These are phyloP conservation scores for Biscutella laevigata DNA, from an alignment of 441 rosid species.

Conservation along the genomic window DNA sequence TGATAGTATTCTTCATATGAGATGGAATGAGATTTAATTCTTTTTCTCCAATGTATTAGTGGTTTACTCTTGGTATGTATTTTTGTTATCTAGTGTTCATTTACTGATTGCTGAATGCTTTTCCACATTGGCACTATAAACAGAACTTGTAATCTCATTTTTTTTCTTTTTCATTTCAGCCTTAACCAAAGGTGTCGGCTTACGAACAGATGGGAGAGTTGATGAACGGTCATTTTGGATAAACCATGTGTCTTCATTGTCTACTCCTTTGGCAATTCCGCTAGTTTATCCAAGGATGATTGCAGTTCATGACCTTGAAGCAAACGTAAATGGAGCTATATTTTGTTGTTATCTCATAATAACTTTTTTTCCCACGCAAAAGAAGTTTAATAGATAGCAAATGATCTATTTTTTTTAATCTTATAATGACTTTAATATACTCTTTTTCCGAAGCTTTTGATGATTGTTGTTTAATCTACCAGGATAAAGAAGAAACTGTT, in stretches of 20 bases:
- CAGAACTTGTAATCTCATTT: no score
- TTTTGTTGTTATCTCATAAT: no score
- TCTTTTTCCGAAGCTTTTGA: background rate
- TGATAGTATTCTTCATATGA: no score
- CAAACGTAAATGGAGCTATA: conserved; percentile 37
- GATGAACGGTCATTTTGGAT: conserved; percentile 94
- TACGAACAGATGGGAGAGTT: conserved; percentile 77
- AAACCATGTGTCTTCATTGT: conserved; percentile 54
- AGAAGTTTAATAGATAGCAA: no score
- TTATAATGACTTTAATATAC: background rate
- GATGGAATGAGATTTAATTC: no score
- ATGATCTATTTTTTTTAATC: no score
- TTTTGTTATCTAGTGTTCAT: no score
- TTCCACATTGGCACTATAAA: no score
- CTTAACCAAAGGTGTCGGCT: conserved; percentile 65
- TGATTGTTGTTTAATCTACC: conserved; percentile 21
- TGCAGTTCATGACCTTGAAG: conserved; percentile 67
- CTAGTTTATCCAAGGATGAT: conserved; percentile 91
- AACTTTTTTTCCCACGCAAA: no score
- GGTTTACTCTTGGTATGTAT: no score
- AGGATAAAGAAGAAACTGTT: conserved; percentile 57
- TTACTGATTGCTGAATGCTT: no score
- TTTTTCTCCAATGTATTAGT: no score
- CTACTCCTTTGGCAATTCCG: conserved; percentile 74
- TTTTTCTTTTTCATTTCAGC: background rate